phyloP scores from a whole-genome alignment of 2,329 filamentous ascomycete species.

The Epichloe uncinata region DNA sequence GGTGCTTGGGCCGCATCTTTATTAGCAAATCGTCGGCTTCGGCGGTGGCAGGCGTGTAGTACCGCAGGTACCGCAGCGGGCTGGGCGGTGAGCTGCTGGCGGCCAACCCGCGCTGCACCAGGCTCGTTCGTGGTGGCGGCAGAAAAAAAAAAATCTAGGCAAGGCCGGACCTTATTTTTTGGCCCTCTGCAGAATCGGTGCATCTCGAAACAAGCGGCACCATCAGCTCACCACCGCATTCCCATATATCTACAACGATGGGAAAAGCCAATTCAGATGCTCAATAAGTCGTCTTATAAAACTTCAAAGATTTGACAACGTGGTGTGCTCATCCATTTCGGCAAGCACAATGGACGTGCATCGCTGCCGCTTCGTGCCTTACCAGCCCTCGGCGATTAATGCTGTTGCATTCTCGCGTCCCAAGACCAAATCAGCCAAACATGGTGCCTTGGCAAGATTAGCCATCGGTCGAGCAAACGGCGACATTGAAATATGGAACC shows the following conservation, averaged over 20 bases:
- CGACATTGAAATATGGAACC: slow-evolving; percentile 97
- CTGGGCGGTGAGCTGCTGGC: slow-evolving; percentile 1
- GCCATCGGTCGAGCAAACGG: slow-evolving; percentile 89
- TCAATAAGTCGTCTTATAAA: neutral
- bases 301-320: neutral
- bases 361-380: slow-evolving; percentile 90
- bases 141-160: slow-evolving; percentile 21
- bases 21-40: no score
- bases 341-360: slow-evolving; percentile 70
- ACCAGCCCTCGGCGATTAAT: slow-evolving; percentile 84
- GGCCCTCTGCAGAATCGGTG: neutral
- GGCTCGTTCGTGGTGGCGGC: slow-evolving; percentile 3
- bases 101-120: slow-evolving; percentile 1
- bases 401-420: slow-evolving; percentile 86
- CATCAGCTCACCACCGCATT: slow-evolving; percentile 1
- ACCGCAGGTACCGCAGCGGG: no score
- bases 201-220: neutral
- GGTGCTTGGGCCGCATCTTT: no score
- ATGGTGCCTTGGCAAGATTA: slow-evolving; percentile 51
- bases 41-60: no score
- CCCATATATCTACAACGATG: neutral
- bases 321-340: neutral
- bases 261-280: neutral
- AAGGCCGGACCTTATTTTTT: slow-evolving; percentile 16
- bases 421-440: slow-evolving; percentile 30